These are phyloP conservation scores for Posidonia oceanica DNA, from an alignment of 116 monocot genomes.

Conservation along the genomic window DNA sequence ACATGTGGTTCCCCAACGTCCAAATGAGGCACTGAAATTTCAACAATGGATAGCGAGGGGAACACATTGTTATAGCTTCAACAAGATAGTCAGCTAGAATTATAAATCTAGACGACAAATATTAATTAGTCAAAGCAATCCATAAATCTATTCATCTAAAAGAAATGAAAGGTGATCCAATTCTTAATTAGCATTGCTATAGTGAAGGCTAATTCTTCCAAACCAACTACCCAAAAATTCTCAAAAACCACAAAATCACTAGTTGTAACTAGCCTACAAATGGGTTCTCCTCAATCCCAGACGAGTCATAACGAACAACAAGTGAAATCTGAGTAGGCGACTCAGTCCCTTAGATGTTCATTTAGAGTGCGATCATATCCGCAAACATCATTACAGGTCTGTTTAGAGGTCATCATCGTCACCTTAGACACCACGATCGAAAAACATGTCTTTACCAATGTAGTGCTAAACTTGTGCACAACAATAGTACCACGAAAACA, in stretches of 20 bases:
- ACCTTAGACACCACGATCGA: conserved; percentile 10
- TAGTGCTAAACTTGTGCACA: no score
- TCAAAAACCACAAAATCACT: no score
- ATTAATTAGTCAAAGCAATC: neutral
- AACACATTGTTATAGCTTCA: conserved; percentile 26
- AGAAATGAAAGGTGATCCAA: no score
- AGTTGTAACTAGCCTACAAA: no score
- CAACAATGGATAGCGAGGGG: conserved; percentile 59
- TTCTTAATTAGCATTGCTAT: no score
- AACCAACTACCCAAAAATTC: no score
- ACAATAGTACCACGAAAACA: no score
- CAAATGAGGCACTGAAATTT: conserved; percentile 14
- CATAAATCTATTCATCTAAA: no score
- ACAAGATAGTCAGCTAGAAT: conserved; percentile 1
- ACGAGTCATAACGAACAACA: no score
- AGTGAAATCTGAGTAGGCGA: neutral
- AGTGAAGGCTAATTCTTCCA: no score
- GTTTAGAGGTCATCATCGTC: conserved; percentile 5
- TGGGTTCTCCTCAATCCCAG: no score
- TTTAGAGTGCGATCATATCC: conserved; percentile 35
- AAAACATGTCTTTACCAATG: no score
- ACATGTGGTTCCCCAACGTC: conserved; percentile 50
- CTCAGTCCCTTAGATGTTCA: conserved; percentile 65
- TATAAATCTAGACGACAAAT: neutral
- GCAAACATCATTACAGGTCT: conserved; percentile 65